These are phyloP conservation scores for Lasiodiplodia hormozganensis DNA, from an alignment of 2,329 filamentous ascomycete species.

Conservation along the genomic window DNA sequence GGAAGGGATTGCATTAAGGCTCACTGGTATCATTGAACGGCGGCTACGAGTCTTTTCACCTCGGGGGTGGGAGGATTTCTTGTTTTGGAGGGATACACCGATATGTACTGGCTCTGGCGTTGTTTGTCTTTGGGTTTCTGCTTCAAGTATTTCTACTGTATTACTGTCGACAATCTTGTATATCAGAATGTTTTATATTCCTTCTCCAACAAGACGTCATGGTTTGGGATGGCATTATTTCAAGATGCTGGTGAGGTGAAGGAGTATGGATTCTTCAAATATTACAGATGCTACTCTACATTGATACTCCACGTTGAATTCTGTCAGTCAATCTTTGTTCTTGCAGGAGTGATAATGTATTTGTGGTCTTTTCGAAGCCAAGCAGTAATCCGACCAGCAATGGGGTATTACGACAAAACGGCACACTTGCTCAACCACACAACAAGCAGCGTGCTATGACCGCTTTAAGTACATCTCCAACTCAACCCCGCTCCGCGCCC, in stretches of 20 bases:
- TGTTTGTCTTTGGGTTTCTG: neutral
- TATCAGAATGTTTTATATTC: neutral
- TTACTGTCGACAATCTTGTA: slow-evolving; percentile 5
- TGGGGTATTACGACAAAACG: too few species aligned
- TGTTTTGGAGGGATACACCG: too few species aligned
- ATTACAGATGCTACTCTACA: neutral
- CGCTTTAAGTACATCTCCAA: too few species aligned
- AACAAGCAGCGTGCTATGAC: too few species aligned
- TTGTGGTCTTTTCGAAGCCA: too few species aligned
- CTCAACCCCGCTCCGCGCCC: too few species aligned
- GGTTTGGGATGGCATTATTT: neutral
- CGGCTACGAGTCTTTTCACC: neutral
- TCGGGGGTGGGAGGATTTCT: too few species aligned
- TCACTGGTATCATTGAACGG: neutral
- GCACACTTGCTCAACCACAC: too few species aligned
- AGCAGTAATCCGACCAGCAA: too few species aligned
- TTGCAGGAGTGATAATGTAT: too few species aligned
- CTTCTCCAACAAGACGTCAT: neutral
- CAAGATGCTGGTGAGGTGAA: neutral
- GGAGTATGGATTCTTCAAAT: neutral
- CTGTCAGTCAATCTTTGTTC: too few species aligned
- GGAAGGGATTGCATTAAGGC: neutral
- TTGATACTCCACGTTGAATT: too few species aligned
- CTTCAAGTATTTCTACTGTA: neutral
- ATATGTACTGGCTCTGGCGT: neutral